These are phyloP conservation scores for Protomyces inundatus DNA, from an alignment of 1,139 yeast species.

Conservation along the genomic window DNA sequence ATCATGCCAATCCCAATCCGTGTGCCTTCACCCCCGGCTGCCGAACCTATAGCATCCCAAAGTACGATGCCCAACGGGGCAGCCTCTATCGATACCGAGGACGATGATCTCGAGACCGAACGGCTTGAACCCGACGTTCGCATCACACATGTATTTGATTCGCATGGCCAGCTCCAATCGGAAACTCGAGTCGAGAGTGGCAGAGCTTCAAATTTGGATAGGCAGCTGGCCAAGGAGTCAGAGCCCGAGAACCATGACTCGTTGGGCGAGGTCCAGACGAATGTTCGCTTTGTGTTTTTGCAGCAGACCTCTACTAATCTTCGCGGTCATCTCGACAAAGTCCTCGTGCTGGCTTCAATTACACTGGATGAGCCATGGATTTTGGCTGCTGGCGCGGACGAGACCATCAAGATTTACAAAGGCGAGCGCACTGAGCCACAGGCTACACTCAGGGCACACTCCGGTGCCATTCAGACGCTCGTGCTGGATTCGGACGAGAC, in stretches of 20 bases:
- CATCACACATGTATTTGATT: neutral
- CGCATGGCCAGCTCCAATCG: neutral
- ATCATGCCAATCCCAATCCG: neutral
- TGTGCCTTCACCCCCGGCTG: neutral
- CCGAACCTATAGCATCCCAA: neutral
- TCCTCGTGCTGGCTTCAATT: neutral
- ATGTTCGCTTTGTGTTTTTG: neutral
- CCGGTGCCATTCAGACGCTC: neutral
- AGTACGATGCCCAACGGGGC: neutral
- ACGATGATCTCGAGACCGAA: neutral
- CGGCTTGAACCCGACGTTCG: neutral
- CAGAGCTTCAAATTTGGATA: neutral
- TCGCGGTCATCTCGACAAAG: neutral
- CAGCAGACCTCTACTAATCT: neutral
- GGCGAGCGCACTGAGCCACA: neutral
- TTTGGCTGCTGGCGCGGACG: neutral
- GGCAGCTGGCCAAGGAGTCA: neutral
- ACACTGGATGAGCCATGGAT: neutral
- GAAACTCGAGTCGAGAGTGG: neutral
- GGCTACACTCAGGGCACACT: neutral
- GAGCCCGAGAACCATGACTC: neutral
- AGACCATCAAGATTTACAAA: neutral
- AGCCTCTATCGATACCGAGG: neutral
- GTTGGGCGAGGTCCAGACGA: neutral
- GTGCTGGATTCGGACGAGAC: neutral